A percentile compares a stretch with the other conserved stretches of the same genome.
phyloP scores from a whole-genome alignment of 257 asterid species.

The Nemophila menziesii region DNA sequence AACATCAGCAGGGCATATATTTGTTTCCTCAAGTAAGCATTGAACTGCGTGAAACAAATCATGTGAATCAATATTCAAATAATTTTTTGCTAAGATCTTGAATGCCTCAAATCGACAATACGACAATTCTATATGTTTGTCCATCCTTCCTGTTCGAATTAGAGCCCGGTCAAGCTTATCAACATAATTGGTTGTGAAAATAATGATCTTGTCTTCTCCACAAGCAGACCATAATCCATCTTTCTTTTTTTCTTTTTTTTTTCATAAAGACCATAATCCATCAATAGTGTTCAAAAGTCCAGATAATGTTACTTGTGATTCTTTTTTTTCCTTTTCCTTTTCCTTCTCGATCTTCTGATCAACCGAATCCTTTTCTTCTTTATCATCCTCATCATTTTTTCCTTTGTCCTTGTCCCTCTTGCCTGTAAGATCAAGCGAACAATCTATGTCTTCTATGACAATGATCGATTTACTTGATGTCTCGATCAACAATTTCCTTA shows the following conservation, averaged over 20 bases:
- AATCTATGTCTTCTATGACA: conserved; percentile 18
- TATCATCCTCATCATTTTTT: background rate
- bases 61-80: conserved; percentile 5
- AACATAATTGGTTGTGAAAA: too few species aligned
- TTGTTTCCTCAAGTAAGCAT: conserved; percentile 5
- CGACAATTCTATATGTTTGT: conserved; percentile 12
- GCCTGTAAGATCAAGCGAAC: conserved; percentile 17
- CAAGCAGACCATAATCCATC: too few species aligned
- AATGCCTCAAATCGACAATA: conserved; percentile 14
- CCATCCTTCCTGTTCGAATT: conserved; percentile 16
- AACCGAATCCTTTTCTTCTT: background rate
- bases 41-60: conserved; percentile 3
- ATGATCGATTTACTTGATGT: conserved; percentile 12
- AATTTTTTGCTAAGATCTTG: conserved; percentile 11
- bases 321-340: conserved; percentile 9
- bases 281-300: too few species aligned
- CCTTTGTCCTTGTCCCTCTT: conserved; percentile 10
- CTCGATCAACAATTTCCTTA: conserved; percentile 9
- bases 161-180: conserved; percentile 18
- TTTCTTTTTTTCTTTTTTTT: too few species aligned
- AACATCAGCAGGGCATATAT: conserved; percentile 14
- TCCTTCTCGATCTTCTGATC: conserved; percentile 1
- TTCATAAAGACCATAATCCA: too few species aligned
- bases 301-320: conserved; percentile 19
- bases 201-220: conserved; percentile 11